These are phyloP conservation scores for Fusarium ramigenum DNA, from an alignment of 2,329 filamentous ascomycete genomes.

Conservation along the genomic window DNA sequence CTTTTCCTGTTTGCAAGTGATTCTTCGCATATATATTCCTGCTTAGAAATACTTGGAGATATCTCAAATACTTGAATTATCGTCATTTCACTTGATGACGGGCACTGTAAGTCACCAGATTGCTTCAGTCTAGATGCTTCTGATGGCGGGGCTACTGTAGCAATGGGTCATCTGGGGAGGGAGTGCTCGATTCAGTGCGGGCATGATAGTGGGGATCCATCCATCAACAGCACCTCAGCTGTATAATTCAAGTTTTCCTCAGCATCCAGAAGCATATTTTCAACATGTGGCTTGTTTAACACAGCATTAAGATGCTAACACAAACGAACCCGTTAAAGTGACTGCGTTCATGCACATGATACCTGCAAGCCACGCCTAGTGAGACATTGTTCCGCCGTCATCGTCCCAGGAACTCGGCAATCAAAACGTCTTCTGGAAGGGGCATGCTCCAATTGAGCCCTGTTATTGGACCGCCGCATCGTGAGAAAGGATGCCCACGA, in stretches of 20 bases:
- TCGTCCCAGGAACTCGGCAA: constrained; percentile 23
- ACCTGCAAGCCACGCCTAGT: neutral
- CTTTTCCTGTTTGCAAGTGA: neutral
- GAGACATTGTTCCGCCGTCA: constrained; percentile 14
- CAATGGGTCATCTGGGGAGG: constrained; percentile 21
- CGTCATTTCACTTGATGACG: neutral
- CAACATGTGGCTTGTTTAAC: neutral
- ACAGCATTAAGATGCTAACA: neutral
- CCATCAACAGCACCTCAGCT: neutral
- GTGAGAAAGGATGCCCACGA: constrained; percentile 21
- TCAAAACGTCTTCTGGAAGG: constrained; percentile 16
- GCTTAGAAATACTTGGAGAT: neutral
- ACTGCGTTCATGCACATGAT: constrained; percentile 27
- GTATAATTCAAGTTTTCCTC: neutral
- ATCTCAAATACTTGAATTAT: neutral
- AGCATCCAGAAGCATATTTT: neutral
- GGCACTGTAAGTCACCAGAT: constrained; percentile 4
- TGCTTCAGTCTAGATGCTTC: neutral
- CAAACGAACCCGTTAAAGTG: neutral
- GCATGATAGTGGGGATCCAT: constrained; percentile 10
- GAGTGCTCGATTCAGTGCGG: neutral
- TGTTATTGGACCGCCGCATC: constrained; percentile 16
- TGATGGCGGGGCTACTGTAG: constrained; percentile 14
- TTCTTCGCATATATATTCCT: neutral
- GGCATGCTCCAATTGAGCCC: constrained; percentile 27